A percentile compares a stretch with the other conserved stretches of the same genome.
Conservation (phyloP, 1,284 basidiomycete genomes). For the Anthracocystis walkeri region DNA sequence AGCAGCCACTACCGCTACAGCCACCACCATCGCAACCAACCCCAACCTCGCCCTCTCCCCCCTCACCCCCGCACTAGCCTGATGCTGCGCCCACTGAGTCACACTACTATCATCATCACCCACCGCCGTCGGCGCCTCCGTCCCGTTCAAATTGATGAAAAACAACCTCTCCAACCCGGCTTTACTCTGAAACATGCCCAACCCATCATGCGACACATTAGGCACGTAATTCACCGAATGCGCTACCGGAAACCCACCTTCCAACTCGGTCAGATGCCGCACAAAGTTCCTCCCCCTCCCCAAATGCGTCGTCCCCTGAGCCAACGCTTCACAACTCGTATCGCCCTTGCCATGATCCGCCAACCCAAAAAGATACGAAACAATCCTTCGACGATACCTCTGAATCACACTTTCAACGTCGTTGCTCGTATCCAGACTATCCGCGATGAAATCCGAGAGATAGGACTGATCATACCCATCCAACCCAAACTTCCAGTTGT, state of each 20-base stretch:
- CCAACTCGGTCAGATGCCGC: slow-evolving; percentile 28
- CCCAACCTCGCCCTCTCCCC: neutral
- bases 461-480: slow-evolving; percentile 44
- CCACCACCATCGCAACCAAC: neutral
- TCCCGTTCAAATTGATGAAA: slow-evolving; percentile 52
- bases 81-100: slow-evolving; percentile 11
- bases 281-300: slow-evolving; percentile 49
- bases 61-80: neutral
- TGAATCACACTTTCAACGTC: slow-evolving; percentile 48
- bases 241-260: slow-evolving; percentile 31
- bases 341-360: slow-evolving; percentile 48
- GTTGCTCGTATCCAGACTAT: slow-evolving; percentile 40
- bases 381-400: slow-evolving; percentile 37
- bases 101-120: slow-evolving; percentile 43
- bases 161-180: slow-evolving; percentile 51
- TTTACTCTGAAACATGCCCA: slow-evolving; percentile 51
- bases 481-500: slow-evolving; percentile 57
- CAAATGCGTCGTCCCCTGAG: slow-evolving; percentile 50
- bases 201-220: slow-evolving; percentile 39
- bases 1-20: too few relatives aligned
- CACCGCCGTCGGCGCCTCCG: slow-evolving; percentile 48
- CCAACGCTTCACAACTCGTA: slow-evolving; percentile 43
- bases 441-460: slow-evolving; percentile 44
- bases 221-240: slow-evolving; percentile 52
- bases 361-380: slow-evolving; percentile 51